phyloP scores from a whole-genome alignment of 1,284 basidiomycete species.

The Chondrostereum purpureum region DNA sequence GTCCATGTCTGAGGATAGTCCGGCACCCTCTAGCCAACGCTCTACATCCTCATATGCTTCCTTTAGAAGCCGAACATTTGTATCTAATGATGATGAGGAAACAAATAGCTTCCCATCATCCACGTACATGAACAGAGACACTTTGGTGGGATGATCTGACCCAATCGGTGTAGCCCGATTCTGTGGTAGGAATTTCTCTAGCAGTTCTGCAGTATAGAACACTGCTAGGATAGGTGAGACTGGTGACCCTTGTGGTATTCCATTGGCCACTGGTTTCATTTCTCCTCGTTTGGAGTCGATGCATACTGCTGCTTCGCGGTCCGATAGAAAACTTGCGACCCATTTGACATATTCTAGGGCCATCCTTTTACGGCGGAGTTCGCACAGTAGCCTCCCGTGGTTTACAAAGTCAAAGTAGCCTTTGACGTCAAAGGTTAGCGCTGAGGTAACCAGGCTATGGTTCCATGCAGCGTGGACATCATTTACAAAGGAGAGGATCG shows the following conservation, averaged over 20 bases:
- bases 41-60: slow-evolving; percentile 11
- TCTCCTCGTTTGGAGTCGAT: slow-evolving; percentile 17
- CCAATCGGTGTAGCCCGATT: not conserved
- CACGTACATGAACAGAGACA: slow-evolving; percentile 12
- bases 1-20: slow-evolving; percentile 14
- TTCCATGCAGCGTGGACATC: slow-evolving; percentile 22
- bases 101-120: slow-evolving; percentile 17
- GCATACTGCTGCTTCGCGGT: slow-evolving; percentile 18
- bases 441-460: slow-evolving; percentile 16
- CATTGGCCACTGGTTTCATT: slow-evolving; percentile 18
- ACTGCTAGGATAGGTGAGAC: slow-evolving; percentile 19
- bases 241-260: slow-evolving; percentile 21
- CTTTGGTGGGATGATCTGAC: slow-evolving; percentile 4
- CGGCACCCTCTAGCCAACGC: slow-evolving; percentile 9
- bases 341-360: slow-evolving; percentile 14
- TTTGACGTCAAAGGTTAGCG: slow-evolving; percentile 23
- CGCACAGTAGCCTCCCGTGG: slow-evolving; percentile 7
- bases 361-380: slow-evolving; percentile 11
- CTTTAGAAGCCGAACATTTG: slow-evolving; percentile 12
- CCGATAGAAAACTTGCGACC: slow-evolving; percentile 12
- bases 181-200: slow-evolving; percentile 13
- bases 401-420: slow-evolving; percentile 24
- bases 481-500: slow-evolving; percentile 17
- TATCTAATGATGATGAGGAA: slow-evolving; percentile 12
- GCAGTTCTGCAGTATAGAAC: slow-evolving; percentile 16